Evolutionary conservation across 805 yeast species (phyloP), one percentile per base, ranked within the genome.

Genomic region (Lachancea thermotolerans): DNA sequence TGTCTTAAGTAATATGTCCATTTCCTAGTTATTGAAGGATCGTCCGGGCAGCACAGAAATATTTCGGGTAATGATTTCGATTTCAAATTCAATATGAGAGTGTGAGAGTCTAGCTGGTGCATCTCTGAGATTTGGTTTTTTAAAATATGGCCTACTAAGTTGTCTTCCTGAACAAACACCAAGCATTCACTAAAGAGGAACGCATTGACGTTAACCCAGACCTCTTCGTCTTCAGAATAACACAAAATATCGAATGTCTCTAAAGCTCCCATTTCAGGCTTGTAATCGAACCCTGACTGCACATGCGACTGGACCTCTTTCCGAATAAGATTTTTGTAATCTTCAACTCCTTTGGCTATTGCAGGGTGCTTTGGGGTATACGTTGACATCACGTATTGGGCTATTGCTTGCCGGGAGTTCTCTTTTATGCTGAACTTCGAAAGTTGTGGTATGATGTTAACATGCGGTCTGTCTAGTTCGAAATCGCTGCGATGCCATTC

Each of bases 41-140:
- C 49, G 21, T 66, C 64, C 36, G 55, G 55, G 10, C 67, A 55
- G 35, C 65, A 66, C 5, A 77, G 46, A 41, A 56, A 62, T 2
- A 62, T 47, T 52, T 76, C 79, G 0, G 80, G 78, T 15, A 75
- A 51, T 1, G 66, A 50, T 4, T 68, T 65, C 37, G 69, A 70
- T 30, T 68, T 65, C 37, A 75, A 60, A 46, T 65, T 68, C 14
- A 77, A 46, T 1, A 66, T 45, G 9, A 72, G 35, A 0, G 60
- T 60, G 16, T 50, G 46, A 0, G 57, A 53, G n/a, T 57, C 51
- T 15, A 62, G 29, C 21, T 48, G 52, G 3, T 58, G 57, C 1
- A 68, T 64, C 54, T 36, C 61, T 39, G 45, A 74, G 54, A 58
- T 69, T 10, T 68, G 61, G 11, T 60, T 49, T 2, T 69, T 45